A percentile compares a stretch with the other conserved stretches of the same genome.
phyloP scores from a whole-genome alignment of 495 filamentous ascomycete genomes.

The Astrothelium macrocarpum region DNA sequence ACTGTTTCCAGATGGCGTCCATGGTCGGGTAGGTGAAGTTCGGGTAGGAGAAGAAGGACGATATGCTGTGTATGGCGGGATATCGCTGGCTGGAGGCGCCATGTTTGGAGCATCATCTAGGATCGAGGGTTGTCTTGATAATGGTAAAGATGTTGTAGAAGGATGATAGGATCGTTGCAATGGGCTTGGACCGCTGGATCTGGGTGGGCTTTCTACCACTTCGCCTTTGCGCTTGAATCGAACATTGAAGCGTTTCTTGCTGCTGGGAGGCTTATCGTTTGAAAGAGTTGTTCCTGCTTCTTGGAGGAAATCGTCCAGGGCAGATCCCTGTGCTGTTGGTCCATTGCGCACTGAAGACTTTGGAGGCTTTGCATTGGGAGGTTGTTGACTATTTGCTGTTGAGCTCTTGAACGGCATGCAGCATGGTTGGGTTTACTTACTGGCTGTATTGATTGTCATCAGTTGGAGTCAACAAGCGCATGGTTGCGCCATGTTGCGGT shows the following conservation, averaged over 20 bases:
- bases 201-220: conserved; percentile 19
- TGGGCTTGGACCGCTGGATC: conserved; percentile 25
- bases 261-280: conserved; percentile 6
- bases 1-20: conserved; percentile 58
- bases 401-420: conserved; percentile 13
- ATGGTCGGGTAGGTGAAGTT: conserved; percentile 55
- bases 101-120: conserved; percentile 46
- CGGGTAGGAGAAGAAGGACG: conserved; percentile 37
- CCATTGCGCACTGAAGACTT: conserved; percentile 11
- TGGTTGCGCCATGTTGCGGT: conserved; percentile 42
- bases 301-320: conserved; percentile 12
- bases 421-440: conserved; percentile 30
- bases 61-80: conserved; percentile 37
- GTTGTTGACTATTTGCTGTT: conserved; percentile 3
- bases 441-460: conserved; percentile 39
- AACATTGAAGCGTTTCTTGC: conserved; percentile 22
- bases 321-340: conserved; percentile 18
- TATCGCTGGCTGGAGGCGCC: conserved; percentile 44
- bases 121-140: conserved; percentile 46
- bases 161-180: conserved; percentile 34
- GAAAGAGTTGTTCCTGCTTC: conserved; percentile 19
- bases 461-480: conserved; percentile 52
- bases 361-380: not conserved
- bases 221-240: conserved; percentile 21
- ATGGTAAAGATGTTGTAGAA: conserved; percentile 23